Evolutionary conservation across 257 asterid species (phyloP).

Genomic region (Plantago major): DNA sequence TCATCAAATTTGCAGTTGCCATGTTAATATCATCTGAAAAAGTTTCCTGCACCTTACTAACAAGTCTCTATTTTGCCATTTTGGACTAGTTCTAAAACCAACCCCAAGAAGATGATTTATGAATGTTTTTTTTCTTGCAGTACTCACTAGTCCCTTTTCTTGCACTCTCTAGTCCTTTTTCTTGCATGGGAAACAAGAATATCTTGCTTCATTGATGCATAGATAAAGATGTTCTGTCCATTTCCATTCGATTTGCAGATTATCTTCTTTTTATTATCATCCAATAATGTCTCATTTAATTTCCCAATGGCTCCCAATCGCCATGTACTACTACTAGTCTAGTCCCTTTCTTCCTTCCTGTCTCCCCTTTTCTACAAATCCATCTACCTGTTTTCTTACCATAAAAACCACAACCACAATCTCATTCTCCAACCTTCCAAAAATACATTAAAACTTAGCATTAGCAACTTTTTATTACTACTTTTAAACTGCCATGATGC

Average conservation of each 20-base stretch:
- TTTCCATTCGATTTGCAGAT: slow-evolving; percentile 46
- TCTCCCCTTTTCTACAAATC: not conserved
- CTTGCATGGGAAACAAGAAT: slow-evolving; percentile 30
- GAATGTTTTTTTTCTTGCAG: slow-evolving; percentile 2
- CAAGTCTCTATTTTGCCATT: slow-evolving; percentile 34
- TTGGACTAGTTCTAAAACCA: slow-evolving; percentile 24
- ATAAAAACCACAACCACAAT: too few relatives aligned
- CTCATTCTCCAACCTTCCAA: too few relatives aligned
- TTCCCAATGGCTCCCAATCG: slow-evolving; percentile 36
- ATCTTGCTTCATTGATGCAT: slow-evolving; percentile 10
- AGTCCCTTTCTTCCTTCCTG: slow-evolving; percentile 63
- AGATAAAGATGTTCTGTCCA: slow-evolving; percentile 52
- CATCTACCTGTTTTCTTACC: not conserved
- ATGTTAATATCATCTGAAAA: slow-evolving; percentile 20
- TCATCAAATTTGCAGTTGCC: slow-evolving; percentile 9
- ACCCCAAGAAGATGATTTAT: slow-evolving; percentile 22
- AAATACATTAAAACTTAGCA: too few relatives aligned
- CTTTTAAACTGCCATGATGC: slow-evolving; percentile 42
- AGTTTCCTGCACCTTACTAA: slow-evolving; percentile 21
- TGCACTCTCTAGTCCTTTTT: slow-evolving; percentile 41
- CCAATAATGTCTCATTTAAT: slow-evolving; percentile 34
- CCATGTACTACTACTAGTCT: slow-evolving; percentile 71
- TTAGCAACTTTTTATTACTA: too few relatives aligned
- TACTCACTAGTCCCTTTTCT: slow-evolving; percentile 42
- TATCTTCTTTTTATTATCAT: not conserved